Evolutionary conservation across 805 yeast species (phyloP).

Genomic region (Saturnispora sanitii): DNA sequence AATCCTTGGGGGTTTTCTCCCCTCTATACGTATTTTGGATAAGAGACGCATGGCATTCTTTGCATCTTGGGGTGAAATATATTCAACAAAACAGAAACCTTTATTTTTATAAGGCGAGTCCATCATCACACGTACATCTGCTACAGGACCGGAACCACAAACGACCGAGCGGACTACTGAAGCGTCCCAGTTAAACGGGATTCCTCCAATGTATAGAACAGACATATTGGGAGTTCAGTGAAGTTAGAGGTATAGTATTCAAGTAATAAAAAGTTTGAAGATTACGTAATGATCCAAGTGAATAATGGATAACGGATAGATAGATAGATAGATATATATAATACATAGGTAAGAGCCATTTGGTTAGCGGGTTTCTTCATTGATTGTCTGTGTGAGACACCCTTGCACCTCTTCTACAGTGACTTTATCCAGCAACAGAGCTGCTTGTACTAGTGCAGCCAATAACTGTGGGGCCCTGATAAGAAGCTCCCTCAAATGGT

Average conservation of each 20-base stretch:
- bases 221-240: too few species aligned
- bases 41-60: constrained; percentile 36
- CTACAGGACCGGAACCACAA: constrained; percentile 64
- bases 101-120: constrained; percentile 50
- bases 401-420: constrained; percentile 18
- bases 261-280: too few species aligned
- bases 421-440: constrained; percentile 33
- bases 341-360: constrained; percentile 1
- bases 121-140: constrained; percentile 55
- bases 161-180: constrained; percentile 52
- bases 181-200: constrained; percentile 67
- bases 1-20: constrained; percentile 41
- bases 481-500: constrained; percentile 48
- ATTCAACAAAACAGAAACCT: constrained; percentile 62
- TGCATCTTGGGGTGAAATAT: constrained; percentile 42
- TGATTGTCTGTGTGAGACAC: constrained; percentile 6
- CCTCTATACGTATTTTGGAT: constrained; percentile 34
- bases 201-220: constrained; percentile 48
- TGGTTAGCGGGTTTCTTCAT: not conserved
- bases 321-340: too few species aligned
- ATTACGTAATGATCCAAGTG: too few species aligned
- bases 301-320: too few species aligned
- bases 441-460: constrained; percentile 70
- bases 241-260: constrained; percentile 9
- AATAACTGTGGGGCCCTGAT: constrained; percentile 73